These are phyloP conservation scores for Fusarium acutatum DNA, from an alignment of 2,329 filamentous ascomycete species.

Conservation along the genomic window DNA sequence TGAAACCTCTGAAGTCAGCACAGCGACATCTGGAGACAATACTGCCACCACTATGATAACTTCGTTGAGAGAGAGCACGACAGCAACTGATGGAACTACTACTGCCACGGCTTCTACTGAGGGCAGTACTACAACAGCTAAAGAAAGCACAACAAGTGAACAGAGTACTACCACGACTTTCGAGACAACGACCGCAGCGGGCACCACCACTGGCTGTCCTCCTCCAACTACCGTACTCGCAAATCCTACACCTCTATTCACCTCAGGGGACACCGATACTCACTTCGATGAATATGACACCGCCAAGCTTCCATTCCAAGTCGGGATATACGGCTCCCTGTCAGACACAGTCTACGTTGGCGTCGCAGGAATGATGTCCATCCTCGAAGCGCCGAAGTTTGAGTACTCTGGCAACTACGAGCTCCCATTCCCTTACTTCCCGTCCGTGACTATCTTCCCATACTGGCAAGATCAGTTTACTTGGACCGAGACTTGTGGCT, in stretches of 20 bases:
- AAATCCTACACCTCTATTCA: not conserved
- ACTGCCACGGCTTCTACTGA: fast-evolving
- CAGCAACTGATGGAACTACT: not conserved
- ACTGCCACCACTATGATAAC: not conserved
- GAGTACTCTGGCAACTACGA: fast-evolving
- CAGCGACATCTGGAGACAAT: not conserved
- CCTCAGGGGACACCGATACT: not conserved
- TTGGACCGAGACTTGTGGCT: not conserved
- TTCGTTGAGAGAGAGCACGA: not conserved
- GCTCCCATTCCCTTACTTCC: not conserved
- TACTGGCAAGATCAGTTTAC: not conserved
- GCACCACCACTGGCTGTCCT: not conserved
- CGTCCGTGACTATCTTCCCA: fast-evolving
- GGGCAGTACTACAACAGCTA: not conserved
- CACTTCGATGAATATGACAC: not conserved
- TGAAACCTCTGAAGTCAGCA: too few species aligned
- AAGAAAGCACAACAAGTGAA: not conserved
- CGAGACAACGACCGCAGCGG: not conserved
- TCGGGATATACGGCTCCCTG: not conserved
- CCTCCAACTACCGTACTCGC: not conserved
- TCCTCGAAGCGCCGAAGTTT: not conserved
- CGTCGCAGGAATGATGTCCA: not conserved
- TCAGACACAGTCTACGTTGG: not conserved
- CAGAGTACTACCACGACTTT: fast-evolving
- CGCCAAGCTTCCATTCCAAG: not conserved